Evolutionary conservation across 768 basidiomycete species (phyloP), one percentile per base, ranked within the genome.

Genomic region (Calocybe gangraenosa): DNA sequence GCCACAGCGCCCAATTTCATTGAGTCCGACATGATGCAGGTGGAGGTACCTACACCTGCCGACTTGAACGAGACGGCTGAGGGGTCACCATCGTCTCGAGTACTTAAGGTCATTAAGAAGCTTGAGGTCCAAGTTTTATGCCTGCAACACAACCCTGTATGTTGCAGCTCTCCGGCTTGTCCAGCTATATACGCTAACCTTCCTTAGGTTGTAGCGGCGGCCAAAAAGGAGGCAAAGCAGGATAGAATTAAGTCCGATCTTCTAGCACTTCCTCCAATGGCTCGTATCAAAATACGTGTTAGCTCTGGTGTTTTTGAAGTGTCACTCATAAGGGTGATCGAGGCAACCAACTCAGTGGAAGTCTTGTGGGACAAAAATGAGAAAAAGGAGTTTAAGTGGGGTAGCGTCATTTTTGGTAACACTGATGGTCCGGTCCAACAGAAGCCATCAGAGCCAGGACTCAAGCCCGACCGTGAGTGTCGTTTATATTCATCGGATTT

Each of bases 251-350:
- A 75, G 36, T 69, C 70, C 9, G 87, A 89, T 44, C 69, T 96
- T 14, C 60, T 87, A 22, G 75, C 82, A 2, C 69, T 96, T 30
- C 78, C 83, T 3, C 66, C 73, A 0, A 84, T 87, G 70, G 70
- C 82, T 14, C 78, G 83, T 10, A 84, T 97, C 70, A 88, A 91
- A 66, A 79, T 97, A 51, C 84, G 88, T 35, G 82, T 87, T 37
- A 84, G 79, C 54, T 76, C 86, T 8, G 92, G 92, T 3, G 83
- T 87, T 23, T 94, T 90, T 59, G 91, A 94, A 59, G 91, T 93
- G 3, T 84, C 82, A 4, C 70, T 95, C 28, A 58, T 88, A 11
- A 75, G 79, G 47, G 82, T 90, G 14, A 66, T 85, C 28, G 81
- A 84, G 51, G 85, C 83, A 51, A 75, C 72, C 1, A 71, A 76